A percentile compares a stretch with the other conserved stretches of the same genome.
Evolutionary conservation across 257 asterid genomes (phyloP).

Genomic region (Rhazya stricta): DNA sequence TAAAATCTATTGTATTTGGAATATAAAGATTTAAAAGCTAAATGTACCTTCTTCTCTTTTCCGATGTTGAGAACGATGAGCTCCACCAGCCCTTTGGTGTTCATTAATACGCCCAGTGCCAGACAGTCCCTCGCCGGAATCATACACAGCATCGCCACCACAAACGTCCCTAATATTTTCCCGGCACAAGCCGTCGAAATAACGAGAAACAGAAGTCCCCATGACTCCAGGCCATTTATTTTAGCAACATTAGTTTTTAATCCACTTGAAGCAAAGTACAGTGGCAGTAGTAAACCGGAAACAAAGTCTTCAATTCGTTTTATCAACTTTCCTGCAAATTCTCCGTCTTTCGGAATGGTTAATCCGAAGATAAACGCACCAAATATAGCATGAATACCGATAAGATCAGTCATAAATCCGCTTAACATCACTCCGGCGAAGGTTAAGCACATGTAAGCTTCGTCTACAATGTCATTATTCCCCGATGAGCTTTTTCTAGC

Average conservation of each 20-base stretch:
- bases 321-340: slow-evolving; percentile 32
- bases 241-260: slow-evolving; percentile 47
- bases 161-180: slow-evolving; percentile 54
- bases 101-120: slow-evolving; percentile 61
- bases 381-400: slow-evolving; percentile 60
- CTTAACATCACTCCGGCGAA: slow-evolving; percentile 51
- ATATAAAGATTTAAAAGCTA: too few relatives aligned
- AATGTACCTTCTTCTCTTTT: slow-evolving; percentile 58
- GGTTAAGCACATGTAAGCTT: slow-evolving; percentile 43
- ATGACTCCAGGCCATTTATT: slow-evolving; percentile 24
- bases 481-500: slow-evolving; percentile 32
- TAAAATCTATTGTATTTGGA: too few relatives aligned
- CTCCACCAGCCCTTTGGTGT: slow-evolving; percentile 65
- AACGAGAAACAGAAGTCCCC: slow-evolving; percentile 57
- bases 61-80: slow-evolving; percentile 59
- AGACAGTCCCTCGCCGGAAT: slow-evolving; percentile 50
- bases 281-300: slow-evolving; percentile 47
- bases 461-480: slow-evolving; percentile 28
- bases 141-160: slow-evolving; percentile 46
- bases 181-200: slow-evolving; percentile 48
- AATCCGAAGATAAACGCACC: slow-evolving; percentile 64
- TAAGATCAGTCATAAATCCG: slow-evolving; percentile 57
- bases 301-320: slow-evolving; percentile 56
- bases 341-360: slow-evolving; percentile 47
- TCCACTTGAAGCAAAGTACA: slow-evolving; percentile 64